Evolutionary conservation across 192 early-diverging fungal species (phyloP), one percentile per base, ranked within the genome.

Genomic region (Entophlyctis helioformis): DNA sequence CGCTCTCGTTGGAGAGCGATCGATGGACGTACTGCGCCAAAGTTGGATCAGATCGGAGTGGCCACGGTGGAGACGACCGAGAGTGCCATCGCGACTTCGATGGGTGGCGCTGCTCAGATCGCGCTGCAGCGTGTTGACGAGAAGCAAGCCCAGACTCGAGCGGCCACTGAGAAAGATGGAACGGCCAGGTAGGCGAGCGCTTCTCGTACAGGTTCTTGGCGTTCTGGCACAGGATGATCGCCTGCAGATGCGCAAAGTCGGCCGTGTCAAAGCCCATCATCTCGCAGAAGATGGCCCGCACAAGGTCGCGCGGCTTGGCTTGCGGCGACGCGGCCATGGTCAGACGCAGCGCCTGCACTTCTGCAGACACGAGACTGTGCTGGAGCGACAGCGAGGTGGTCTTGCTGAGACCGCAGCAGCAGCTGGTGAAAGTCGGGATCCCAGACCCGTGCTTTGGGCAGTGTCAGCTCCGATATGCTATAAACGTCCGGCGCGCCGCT

Each of bases 81-180:
- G 20, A 47, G 46, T 15, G 46, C 46, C 32, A 24, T 35, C 2
- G 34, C 18, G 9, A 47, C n/a, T 16, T 45, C 43, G 1, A 33
- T 31, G 2, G 13, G 16, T 45, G 22, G n/a, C 32, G 11, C 27
- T 15, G 6, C 6, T 39, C 2, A 6, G 1, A 24, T 20, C 46
- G 33, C 34, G 34, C 25, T 47, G 46, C 2, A 47, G n/a, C 2
- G 46, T 47, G 16, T 47, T 47, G 33, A 47, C 46, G 33, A 47
- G 34, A 16, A 47, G 16, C 5, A 47, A 16, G 16, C 24, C 25
- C 1, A 47, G 35, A 15, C 36, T 35, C 9, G 34, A 35, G 8
- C 24, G 16, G 15, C 36, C 32, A 7, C 22, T 32, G 18, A 47
- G 35, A 23, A 47, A 47, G 22, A 36, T 4, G 13, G 46, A 36